Conservation (phyloP, 768 basidiomycete species). For the Amanita inopinata region DNA sequence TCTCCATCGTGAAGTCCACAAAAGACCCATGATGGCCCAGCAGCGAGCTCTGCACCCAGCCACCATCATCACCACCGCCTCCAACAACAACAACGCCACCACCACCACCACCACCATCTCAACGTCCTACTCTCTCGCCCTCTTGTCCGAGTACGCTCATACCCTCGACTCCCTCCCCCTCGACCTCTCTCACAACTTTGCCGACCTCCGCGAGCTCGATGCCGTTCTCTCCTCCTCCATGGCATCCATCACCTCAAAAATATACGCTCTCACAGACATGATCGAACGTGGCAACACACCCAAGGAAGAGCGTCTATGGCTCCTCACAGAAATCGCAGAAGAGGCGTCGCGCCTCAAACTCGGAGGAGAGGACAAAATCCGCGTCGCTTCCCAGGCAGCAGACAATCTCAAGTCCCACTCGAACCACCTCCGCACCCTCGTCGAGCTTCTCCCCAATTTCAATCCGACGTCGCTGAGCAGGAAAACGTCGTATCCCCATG, state of each 20-base stretch:
- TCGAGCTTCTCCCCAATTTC: constrained; percentile 55
- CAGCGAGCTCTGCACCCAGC: constrained; percentile 7
- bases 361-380: constrained; percentile 96
- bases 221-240: constrained; percentile 92
- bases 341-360: constrained; percentile 86
- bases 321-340: constrained; percentile 89
- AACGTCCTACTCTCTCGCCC: constrained; percentile 52
- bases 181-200: constrained; percentile 90
- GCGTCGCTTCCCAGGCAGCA: constrained; percentile 84
- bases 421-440: constrained; percentile 49
- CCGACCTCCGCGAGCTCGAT: constrained; percentile 96
- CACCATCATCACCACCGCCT: constrained; percentile 20
- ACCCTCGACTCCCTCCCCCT: constrained; percentile 88
- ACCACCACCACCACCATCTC: constrained; percentile 24
- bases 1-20: neutral
- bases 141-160: constrained; percentile 81
- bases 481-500: constrained; percentile 68
- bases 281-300: constrained; percentile 52
- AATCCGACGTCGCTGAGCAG: constrained; percentile 47
- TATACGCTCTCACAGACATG: constrained; percentile 64
- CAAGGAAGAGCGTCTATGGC: constrained; percentile 72
- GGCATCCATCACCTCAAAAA: constrained; percentile 69
- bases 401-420: constrained; percentile 72
- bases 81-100: constrained; percentile 22
- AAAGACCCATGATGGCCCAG: neutral